A percentile compares a stretch with the other conserved stretches of the same genome.
Conservation (phyloP, 2,329 filamentous ascomycete species). For the Lasiodiplodia sp. region DNA sequence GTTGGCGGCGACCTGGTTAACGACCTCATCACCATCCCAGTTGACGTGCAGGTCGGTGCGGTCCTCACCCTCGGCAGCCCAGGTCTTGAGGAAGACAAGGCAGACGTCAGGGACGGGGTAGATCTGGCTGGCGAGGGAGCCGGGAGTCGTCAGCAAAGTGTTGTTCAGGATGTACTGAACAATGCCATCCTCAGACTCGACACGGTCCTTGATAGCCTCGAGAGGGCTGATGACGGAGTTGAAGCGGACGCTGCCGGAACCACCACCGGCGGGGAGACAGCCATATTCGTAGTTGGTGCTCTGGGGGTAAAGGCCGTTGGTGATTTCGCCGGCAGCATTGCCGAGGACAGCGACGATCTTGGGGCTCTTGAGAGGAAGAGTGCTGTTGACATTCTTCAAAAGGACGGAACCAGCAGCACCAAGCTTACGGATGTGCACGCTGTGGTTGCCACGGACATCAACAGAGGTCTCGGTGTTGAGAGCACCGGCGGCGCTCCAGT, state of each 20-base stretch:
- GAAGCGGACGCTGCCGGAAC: constrained; percentile 50
- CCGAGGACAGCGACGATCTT: constrained; percentile 58
- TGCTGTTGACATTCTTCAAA: constrained; percentile 58
- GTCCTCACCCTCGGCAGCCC: constrained; percentile 55
- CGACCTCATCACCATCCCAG: constrained; percentile 44
- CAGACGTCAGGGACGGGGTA: constrained; percentile 52
- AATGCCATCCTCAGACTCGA: constrained; percentile 11
- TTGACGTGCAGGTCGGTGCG: constrained; percentile 49
- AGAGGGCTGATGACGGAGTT: constrained; percentile 50
- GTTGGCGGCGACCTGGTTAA: constrained; percentile 47
- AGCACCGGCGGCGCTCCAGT: constrained; percentile 33
- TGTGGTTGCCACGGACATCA: constrained; percentile 45
- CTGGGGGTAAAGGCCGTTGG: constrained; percentile 56
- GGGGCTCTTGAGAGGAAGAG: constrained; percentile 62
- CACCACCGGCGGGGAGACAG: constrained; percentile 54
- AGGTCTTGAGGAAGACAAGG: constrained; percentile 67
- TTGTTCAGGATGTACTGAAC: constrained; percentile 31
- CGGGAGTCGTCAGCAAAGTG: constrained; percentile 17
- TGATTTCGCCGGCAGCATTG: constrained; percentile 55
- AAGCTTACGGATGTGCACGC: constrained; percentile 48
- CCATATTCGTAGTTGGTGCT: constrained; percentile 44
- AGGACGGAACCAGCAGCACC: constrained; percentile 52
- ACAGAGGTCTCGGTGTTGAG: constrained; percentile 24
- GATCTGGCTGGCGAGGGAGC: constrained; percentile 33
- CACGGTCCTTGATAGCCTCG: constrained; percentile 49